These are phyloP conservation scores for Phlyctochytrium arcticum DNA, from an alignment of 192 early-diverging fungal species.

Conservation along the genomic window DNA sequence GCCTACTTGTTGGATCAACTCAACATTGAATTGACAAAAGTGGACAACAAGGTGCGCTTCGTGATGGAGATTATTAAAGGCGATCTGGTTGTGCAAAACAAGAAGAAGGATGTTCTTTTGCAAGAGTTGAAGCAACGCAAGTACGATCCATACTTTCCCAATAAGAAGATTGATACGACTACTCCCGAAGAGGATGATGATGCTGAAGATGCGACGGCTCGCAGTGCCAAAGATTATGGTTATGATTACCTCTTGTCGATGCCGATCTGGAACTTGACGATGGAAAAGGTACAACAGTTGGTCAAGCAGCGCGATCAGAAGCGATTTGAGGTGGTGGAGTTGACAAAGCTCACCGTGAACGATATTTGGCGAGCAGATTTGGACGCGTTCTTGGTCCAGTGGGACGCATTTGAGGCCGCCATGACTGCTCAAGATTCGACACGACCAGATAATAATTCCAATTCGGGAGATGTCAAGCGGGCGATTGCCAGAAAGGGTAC, in stretches of 20 bases:
- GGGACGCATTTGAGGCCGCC: slow-evolving; percentile 50
- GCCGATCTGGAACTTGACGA: slow-evolving; percentile 87
- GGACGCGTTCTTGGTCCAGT: slow-evolving; percentile 75
- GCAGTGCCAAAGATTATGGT: slow-evolving; percentile 27
- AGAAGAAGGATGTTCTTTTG: slow-evolving; percentile 75
- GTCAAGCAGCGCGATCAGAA: slow-evolving; percentile 65
- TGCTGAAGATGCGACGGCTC: slow-evolving; percentile 41
- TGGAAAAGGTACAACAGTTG: slow-evolving; percentile 75
- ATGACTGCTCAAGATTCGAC: not conserved
- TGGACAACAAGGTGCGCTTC: slow-evolving; percentile 86
- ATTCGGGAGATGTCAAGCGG: not conserved
- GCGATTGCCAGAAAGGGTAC: not conserved
- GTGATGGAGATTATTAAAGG: slow-evolving; percentile 85
- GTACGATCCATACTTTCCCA: slow-evolving; percentile 66
- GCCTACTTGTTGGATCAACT: slow-evolving; percentile 39
- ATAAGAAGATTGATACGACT: slow-evolving; percentile 36
- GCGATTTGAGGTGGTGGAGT: slow-evolving; percentile 58
- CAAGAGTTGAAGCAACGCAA: slow-evolving; percentile 64
- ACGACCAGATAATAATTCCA: not conserved
- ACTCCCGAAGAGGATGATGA: slow-evolving; percentile 13
- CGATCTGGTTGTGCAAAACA: slow-evolving; percentile 76
- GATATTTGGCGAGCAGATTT: slow-evolving; percentile 86
- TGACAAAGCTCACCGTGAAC: slow-evolving; percentile 60
- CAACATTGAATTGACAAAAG: slow-evolving; percentile 17
- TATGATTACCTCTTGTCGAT: slow-evolving; percentile 89